Base-by-base conservation (phyloP, 1,284 basidiomycete genomes). In the Sutorius eximius region DNA sequence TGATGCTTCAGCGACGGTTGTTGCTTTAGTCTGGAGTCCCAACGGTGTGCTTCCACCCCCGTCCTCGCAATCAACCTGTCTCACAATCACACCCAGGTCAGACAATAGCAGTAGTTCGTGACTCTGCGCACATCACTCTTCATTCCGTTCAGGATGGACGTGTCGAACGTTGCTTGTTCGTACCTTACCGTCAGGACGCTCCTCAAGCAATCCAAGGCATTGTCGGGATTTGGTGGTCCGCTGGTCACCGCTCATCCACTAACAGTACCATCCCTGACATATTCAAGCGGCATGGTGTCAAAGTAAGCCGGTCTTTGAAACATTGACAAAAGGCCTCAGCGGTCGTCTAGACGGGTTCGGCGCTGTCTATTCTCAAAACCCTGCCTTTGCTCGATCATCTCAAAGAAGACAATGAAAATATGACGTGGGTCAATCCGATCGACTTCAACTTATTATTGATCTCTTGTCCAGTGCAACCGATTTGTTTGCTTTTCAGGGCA, bases 111-210 rank as follows among this genome's bases (percentile, higher is more conserved):
- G 78, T 89, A n/a, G 77, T 83, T 37, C 85, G 87, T 58, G 76
- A 88, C 61, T 88, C 87, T 32, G 80, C 84, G 32, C 76, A 79
- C 32, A 70, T 92, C 42, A 83, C 81, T 18, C 70, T 92, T 27
- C 86, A 89, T 67, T 91, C 89, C 18, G 73, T 91, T 30, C 87
- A 91, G 69, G 83, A 91, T 66, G 90, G 90, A 11, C 77, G 71
- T 43, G 73, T 81, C 58, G 74, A 82, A 55, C 74, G 78, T 24
- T 71, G 70, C 32, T 64, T 87, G 32, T 64, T 73, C 16, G 57
- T 84, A 45, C 66, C 66, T 53, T 60, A 55, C 16, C 59, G 34
- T 34, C 63, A 46, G 24, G 59, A 30, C 24, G 27, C 46, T 22
- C 22, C 57, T 43, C 55, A 50, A 40, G 36, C 52, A 55, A 22